These are phyloP conservation scores for Phaseolus lunatus DNA, from an alignment of 306 rosid genomes.

Conservation along the genomic window DNA sequence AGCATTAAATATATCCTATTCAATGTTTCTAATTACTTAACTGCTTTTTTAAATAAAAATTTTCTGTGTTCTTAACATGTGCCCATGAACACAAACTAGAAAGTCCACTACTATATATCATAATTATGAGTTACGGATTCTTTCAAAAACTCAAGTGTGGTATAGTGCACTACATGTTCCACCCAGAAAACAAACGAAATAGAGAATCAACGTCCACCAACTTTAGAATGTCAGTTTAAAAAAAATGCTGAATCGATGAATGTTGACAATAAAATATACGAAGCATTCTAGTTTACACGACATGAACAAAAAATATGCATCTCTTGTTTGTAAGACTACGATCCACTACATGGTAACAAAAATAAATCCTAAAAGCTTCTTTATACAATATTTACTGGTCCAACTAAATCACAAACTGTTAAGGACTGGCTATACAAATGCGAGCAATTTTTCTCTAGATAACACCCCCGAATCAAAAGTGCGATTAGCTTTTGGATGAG, in stretches of 20 bases:
- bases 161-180: not conserved
- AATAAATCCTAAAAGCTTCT: slow-evolving; percentile 29
- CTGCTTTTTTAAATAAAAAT: not conserved
- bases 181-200: slow-evolving; percentile 32
- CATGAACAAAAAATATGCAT: slow-evolving; percentile 33
- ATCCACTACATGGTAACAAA: slow-evolving; percentile 35
- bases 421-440: not conserved
- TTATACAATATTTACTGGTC: slow-evolving; percentile 15
- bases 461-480: not conserved
- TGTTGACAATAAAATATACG: slow-evolving; percentile 4
- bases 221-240: slow-evolving; percentile 8
- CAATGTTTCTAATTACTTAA: not conserved
- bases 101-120: not conserved
- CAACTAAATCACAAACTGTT: not conserved
- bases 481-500: not conserved
- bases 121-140: slow-evolving; percentile 3
- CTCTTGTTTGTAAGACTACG: slow-evolving; percentile 25
- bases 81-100: not conserved
- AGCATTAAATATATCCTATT: not conserved
- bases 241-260: slow-evolving; percentile 12
- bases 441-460: not conserved
- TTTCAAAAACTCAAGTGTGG: not conserved
- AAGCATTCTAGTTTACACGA: slow-evolving; percentile 22
- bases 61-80: not conserved
- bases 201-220: slow-evolving; percentile 13